Percentiles rank a stretch among this genome's conserved stretches.
phyloP scores from a whole-genome alignment of 2,329 filamentous ascomycete species.

The Diaporthe sp. region DNA sequence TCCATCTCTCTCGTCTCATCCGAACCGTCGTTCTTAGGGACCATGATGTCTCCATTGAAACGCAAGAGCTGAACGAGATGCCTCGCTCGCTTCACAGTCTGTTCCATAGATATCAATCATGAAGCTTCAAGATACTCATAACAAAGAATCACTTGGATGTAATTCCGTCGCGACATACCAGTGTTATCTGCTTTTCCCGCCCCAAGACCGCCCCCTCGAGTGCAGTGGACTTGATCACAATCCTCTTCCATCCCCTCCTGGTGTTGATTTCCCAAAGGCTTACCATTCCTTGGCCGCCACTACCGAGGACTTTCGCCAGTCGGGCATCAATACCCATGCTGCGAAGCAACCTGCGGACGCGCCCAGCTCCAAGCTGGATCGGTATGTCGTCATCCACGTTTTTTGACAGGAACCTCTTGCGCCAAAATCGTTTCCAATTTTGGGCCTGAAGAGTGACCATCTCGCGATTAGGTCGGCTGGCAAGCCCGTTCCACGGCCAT shows the following conservation, averaged over 20 bases:
- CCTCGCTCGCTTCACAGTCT: conserved; percentile 5
- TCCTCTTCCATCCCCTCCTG: background rate
- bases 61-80: conserved; percentile 4
- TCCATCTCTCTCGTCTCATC: background rate
- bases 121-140: background rate
- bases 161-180: background rate
- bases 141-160: background rate
- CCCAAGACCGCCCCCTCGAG: background rate
- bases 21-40: background rate
- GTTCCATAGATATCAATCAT: background rate
- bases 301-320: background rate
- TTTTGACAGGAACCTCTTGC: background rate
- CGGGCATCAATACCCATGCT: background rate
- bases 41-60: conserved; percentile 10
- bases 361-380: background rate
- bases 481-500: background rate
- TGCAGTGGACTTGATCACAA: conserved; percentile 13
- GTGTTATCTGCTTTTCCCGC: background rate
- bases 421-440: conserved; percentile 8
- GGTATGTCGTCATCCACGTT: background rate
- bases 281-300: conserved; percentile 1
- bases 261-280: conserved; percentile 7
- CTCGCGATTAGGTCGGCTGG: background rate
- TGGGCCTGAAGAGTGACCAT: background rate
- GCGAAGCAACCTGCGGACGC: conserved; percentile 5